phyloP scores from a whole-genome alignment of 768 basidiomycete species.

The Hygrocybe coccinea region DNA sequence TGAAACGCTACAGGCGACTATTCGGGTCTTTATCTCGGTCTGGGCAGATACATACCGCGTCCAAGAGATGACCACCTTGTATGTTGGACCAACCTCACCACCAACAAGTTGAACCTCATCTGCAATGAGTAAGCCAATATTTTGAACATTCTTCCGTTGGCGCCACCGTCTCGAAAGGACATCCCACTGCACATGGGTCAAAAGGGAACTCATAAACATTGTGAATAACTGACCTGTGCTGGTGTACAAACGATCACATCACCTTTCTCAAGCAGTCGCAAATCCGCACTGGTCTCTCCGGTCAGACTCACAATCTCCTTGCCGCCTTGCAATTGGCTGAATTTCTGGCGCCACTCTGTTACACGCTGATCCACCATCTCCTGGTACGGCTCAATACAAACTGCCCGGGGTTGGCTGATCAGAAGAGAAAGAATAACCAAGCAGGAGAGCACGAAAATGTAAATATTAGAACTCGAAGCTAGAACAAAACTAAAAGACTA shows the following conservation, averaged over 20 bases:
- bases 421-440: too few species aligned
- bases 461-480: too few species aligned
- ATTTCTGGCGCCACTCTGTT: constrained; percentile 84
- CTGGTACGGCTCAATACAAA: constrained; percentile 94
- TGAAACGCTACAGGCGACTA: constrained; percentile 92
- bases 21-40: constrained; percentile 86
- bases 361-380: constrained; percentile 95
- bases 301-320: constrained; percentile 93
- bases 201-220: background rate
- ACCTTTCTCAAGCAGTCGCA: constrained; percentile 82
- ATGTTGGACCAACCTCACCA: constrained; percentile 91
- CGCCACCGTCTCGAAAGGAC: constrained; percentile 92
- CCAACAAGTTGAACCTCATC: constrained; percentile 95
- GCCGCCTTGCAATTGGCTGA: constrained; percentile 75
- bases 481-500: background rate
- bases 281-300: constrained; percentile 88
- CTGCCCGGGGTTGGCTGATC: constrained; percentile 58
- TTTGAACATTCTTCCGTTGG: constrained; percentile 94
- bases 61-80: constrained; percentile 91
- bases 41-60: constrained; percentile 94
- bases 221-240: constrained; percentile 54
- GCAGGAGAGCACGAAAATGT: too few species aligned
- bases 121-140: constrained; percentile 85
- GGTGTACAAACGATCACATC: constrained; percentile 96
- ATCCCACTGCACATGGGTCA: too few species aligned